Base-by-base conservation (phyloP, 2,329 filamentous ascomycete species). In the Penicillium sp. region DNA sequence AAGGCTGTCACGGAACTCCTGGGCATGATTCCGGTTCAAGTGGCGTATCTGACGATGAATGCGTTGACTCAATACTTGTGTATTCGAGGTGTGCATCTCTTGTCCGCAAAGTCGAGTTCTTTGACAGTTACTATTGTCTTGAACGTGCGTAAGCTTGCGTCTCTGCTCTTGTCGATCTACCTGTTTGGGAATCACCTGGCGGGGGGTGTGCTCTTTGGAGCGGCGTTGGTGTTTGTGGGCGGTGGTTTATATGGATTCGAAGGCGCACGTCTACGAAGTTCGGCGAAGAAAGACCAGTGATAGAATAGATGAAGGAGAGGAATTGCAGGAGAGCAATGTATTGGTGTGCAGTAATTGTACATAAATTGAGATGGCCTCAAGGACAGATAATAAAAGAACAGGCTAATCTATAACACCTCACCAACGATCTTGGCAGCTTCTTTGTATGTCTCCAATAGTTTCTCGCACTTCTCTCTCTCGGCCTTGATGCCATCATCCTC, bases 361-460 rank as follows among this genome's bases (percentile, higher is more conserved):
- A 64, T 64, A 52, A 56, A 49, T 56, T 55, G 48, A 55, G 44
- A 49, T 21, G 54, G 49, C 44, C 52, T 39, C 45, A 54, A 43
- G 36, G 48, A 51, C 47, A 48, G 44, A 53, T 51, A 55, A 50
- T 43, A 55, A 58, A 16, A 42, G 45, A 27, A 49, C 6, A 40
- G 24, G 46, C 29, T 34, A 24, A 47, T 57, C 62, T 88, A 92
- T 78, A 96, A 79, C 56, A 99, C 94, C 77, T 99, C 94, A 57
- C 94, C 92, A 60, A 99, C 93, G 72, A 99, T 99, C 83, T 95
- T 97, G 59, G 93, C 92, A 18, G 94, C 94, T 79, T 99, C 94
- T 69, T 92, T 92, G 79, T 99, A 99, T 18, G 94, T 99, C 72
- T 89, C 87, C 59, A 97, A 84, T 62, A 99, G 81, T 74, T 92